phyloP scores from a whole-genome alignment of 208 protist species.

The Crithidia sp. region DNA sequence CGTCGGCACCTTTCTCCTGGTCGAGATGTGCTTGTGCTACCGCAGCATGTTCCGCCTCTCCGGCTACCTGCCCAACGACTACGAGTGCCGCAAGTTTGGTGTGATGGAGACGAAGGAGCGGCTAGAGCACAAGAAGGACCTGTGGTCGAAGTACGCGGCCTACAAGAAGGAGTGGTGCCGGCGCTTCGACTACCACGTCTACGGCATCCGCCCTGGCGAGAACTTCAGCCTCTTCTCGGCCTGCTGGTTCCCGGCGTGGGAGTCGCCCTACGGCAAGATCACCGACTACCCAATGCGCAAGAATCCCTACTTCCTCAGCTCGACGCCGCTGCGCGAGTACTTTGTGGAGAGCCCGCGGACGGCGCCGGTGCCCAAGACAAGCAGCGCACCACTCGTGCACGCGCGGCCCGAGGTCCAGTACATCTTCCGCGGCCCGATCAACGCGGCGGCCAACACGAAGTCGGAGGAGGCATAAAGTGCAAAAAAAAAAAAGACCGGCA shows the following conservation, averaged over 20 bases:
- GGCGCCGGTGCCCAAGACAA: slow-evolving; percentile 53
- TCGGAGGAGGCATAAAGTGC: background rate
- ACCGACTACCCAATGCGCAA: slow-evolving; percentile 89
- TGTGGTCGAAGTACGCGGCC: slow-evolving; percentile 87
- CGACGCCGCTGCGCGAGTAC: slow-evolving; percentile 71
- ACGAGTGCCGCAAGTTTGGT: slow-evolving; percentile 89
- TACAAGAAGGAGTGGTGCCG: slow-evolving; percentile 93
- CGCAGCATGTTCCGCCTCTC: slow-evolving; percentile 82
- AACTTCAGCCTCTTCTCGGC: slow-evolving; percentile 84
- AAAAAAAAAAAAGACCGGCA: background rate
- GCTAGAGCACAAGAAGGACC: slow-evolving; percentile 71
- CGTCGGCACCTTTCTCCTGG: slow-evolving; percentile 58
- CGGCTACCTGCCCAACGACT: slow-evolving; percentile 86
- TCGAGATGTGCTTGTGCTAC: slow-evolving; percentile 80
- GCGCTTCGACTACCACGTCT: slow-evolving; percentile 91
- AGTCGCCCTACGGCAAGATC: slow-evolving; percentile 56
- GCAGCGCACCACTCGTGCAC: slow-evolving; percentile 61
- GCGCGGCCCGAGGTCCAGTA: slow-evolving; percentile 85
- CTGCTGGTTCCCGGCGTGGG: slow-evolving; percentile 77
- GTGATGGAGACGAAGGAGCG: slow-evolving; percentile 82
- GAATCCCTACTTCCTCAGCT: slow-evolving; percentile 89
- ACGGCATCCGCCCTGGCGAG: slow-evolving; percentile 87
- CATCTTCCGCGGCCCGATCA: slow-evolving; percentile 68
- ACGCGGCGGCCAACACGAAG: slow-evolving; percentile 26
- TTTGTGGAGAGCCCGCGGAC: slow-evolving; percentile 60